A percentile compares a stretch with the other conserved stretches of the same genome.
phyloP scores from a whole-genome alignment of 345 rosid genomes.

The Angophora floribunda region DNA sequence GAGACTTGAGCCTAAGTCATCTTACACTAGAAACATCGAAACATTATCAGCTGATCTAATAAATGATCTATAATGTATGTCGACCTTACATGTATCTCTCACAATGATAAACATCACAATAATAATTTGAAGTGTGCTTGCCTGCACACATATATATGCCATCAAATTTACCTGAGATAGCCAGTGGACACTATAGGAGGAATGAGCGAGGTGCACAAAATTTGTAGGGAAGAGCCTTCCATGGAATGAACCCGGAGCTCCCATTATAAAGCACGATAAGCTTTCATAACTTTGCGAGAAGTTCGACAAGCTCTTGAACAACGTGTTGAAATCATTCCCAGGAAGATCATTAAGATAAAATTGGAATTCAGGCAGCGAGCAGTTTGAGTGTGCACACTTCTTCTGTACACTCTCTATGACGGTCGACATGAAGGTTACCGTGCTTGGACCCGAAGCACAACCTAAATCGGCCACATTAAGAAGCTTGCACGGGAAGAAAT shows the following conservation, averaged over 20 bases:
- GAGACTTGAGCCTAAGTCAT: not conserved
- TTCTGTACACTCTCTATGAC: not conserved
- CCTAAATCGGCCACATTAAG: too few species aligned
- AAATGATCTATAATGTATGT: not conserved
- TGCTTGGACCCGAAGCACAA: too few species aligned
- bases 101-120: not conserved
- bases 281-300: not conserved
- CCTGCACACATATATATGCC: not conserved
- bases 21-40: too few species aligned
- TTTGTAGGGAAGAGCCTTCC: constrained; percentile 4
- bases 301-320: not conserved
- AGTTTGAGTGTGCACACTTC: not conserved
- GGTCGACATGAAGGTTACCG: too few species aligned
- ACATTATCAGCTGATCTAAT: too few species aligned
- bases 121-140: not conserved
- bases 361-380: not conserved
- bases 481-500: too few species aligned
- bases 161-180: constrained; percentile 8
- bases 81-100: not conserved
- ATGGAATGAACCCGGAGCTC: constrained; percentile 13
- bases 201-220: constrained; percentile 6
- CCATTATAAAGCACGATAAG: not conserved
- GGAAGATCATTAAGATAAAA: constrained; percentile 15
- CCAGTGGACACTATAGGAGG: constrained; percentile 14
- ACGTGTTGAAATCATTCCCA: constrained; percentile 12